Conservation (phyloP, 805 yeast species). For the Metschnikowia bowlesiae region DNA sequence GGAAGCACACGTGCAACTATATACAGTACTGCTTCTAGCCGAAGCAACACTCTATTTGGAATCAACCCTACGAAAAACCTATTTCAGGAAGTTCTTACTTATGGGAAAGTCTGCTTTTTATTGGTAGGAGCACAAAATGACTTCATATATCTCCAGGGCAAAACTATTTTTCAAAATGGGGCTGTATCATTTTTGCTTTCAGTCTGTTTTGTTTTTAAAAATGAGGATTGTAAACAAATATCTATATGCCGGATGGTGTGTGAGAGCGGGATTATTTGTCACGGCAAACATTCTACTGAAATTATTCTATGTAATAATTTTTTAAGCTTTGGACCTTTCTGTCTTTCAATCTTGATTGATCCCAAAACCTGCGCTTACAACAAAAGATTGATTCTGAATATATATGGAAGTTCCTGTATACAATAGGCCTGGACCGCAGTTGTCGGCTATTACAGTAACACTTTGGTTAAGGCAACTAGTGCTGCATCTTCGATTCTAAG, state of each 20-base stretch:
- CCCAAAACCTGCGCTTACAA: too few relatives aligned
- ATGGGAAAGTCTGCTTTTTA: neutral
- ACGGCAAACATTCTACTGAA: neutral
- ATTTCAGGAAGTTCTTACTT: neutral
- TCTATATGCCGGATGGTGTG: neutral
- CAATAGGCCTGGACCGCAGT: slow-evolving; percentile 1
- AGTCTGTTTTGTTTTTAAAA: slow-evolving; percentile 1
- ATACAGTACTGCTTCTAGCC: neutral
- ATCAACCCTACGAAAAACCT: neutral
- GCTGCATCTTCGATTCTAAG: slow-evolving; percentile 69
- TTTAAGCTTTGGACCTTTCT: too few relatives aligned
- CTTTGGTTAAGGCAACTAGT: slow-evolving; percentile 35
- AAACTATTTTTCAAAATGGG: neutral
- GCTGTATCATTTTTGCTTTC: neutral
- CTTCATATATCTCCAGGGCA: neutral
- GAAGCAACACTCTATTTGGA: neutral
- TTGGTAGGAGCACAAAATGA: neutral
- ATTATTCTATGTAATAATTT: neutral
- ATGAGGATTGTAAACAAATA: slow-evolving; percentile 1
- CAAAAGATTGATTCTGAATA: too few relatives aligned
- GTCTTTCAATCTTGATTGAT: too few relatives aligned
- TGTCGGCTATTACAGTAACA: neutral
- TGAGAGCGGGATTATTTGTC: too few relatives aligned
- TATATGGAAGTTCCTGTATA: neutral
- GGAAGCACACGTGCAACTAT: slow-evolving; percentile 3